Evolutionary conservation across 1,284 basidiomycete genomes (phyloP), one percentile per base, ranked within the genome.

Genomic region (Irpex sp.): DNA sequence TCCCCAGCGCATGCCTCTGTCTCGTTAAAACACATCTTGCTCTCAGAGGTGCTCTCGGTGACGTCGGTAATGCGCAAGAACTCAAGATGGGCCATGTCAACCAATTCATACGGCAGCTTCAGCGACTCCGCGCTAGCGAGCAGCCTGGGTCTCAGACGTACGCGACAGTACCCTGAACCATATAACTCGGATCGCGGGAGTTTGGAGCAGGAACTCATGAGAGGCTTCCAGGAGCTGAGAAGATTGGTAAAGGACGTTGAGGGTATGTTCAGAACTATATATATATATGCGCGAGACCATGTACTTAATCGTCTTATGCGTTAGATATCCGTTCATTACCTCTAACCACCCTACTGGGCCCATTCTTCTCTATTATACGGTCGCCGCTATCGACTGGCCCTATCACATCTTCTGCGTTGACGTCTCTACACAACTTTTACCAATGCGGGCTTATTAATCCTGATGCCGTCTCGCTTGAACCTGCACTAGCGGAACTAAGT

Each of bases 11-110:
- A n/a, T 37, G 52, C 59, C 45, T 62, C 62, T 8, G 78, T 87
- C 58, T 83, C 87, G 42, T 76, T 80, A 42, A 86, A 87, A 63
- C 92, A 96, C 81, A 84, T 96, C 54, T 74, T 96, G 28, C 83
- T 89, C 64, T 88, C 92, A 45, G 96, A 98, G 80, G 92, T 98
- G 65, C 82, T 96, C 60, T 83, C 93, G 10, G 92, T 99, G 67
- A 97, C 94, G 48, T 94, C 94, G 4, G 84, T 87, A n/a, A 97
- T 99, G 93, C 91, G 96, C 73, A 94, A 96, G 78, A 96, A 96
- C 76, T 93, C 94, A 56, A 86, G 94, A 57, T 96, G 94, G 94
- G 89, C 94, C 14, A 83, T 89, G 19, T 82, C 83, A 54, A 79
- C 83, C 48, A 82, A 86, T 69, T 81, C 82, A 55, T 78, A 85